Evolutionary conservation across 129 eudicot genomes (phyloP).

Genomic region (Chrysanthemum makinoi): DNA sequence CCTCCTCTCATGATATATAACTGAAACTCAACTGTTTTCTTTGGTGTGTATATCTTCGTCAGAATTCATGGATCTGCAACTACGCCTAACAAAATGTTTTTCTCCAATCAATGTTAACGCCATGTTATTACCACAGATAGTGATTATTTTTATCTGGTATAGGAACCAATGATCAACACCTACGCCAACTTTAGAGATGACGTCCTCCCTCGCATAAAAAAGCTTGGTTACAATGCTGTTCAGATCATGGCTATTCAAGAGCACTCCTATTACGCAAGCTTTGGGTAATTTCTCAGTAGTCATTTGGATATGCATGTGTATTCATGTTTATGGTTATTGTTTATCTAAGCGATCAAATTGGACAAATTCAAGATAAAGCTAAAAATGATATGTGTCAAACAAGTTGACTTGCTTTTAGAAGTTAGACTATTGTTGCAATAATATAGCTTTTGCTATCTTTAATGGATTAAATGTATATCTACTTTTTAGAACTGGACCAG

Average conservation of each 20-base stretch:
- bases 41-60: background rate
- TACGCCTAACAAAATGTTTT: background rate
- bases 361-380: no score
- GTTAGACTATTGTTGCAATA: no score
- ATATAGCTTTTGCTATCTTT: no score
- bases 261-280: constrained; percentile 96
- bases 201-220: constrained; percentile 92
- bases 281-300: constrained; percentile 56
- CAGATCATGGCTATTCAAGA: constrained; percentile 99
- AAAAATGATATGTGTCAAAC: no score
- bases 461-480: no score
- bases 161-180: constrained; percentile 92
- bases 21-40: constrained; percentile 8
- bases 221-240: constrained; percentile 96
- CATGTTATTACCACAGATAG: constrained; percentile 4
- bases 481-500: background rate
- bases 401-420: no score
- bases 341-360: no score
- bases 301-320: constrained; percentile 10
- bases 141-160: constrained; percentile 27
- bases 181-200: constrained; percentile 93
- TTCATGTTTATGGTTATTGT: background rate
- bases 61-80: background rate
- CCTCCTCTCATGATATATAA: constrained; percentile 29
- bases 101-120: constrained; percentile 4